Base-by-base conservation (phyloP, 495 filamentous ascomycete genomes). In the Aspergillus ostianus region DNA sequence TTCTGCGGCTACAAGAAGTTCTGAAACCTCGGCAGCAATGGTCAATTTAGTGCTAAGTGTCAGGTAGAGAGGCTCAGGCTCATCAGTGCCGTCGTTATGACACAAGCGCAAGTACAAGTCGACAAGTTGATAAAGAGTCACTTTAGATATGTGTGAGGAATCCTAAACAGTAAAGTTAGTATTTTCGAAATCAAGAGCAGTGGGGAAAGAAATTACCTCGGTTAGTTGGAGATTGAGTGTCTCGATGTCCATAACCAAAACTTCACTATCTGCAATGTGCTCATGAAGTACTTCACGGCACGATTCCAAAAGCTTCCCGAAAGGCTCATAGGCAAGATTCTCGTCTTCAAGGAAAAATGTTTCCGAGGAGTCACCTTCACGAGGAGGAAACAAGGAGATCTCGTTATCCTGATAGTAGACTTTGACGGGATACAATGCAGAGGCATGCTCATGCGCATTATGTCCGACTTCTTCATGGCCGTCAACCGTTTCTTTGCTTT, bases 331-430 rank as follows among this genome's bases (percentile, higher is more conserved):
- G 17, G 86, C 78, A 1, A 88, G 74, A 21, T 78, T 75, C 61
- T 84, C 80, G 64, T 93, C 87, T 57, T 85, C 78, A 13, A 97
- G 80, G 54, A 96, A 90, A 64, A 85, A 95, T 10, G 83, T 83
- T 51, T 90, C 85, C 0, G 86, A 79, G 55, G 85, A 83, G 60
- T 90, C 85, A 44, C 84, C 80, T 58, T 84, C 78, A 20, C 79
- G 73, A 23, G 83, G 85, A 36, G 88, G 86, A 60, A 94, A 91
- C 8, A 96, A 75, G 13, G 84, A 84, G 53, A 92, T 91, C 64
- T 85, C 84, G 51, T 73, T 82, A 8, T 84, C 81, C 59, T 85
- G 81, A 69, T 92, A 94, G 12, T 81, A 65, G 47, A 94, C 82
- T 45, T 84, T 84, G 45, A 79, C 79, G 56, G 75, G 78, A 62